Evolutionary conservation across 169 alveolate species (phyloP).

Genomic region (Amoebophrya sp.): DNA sequence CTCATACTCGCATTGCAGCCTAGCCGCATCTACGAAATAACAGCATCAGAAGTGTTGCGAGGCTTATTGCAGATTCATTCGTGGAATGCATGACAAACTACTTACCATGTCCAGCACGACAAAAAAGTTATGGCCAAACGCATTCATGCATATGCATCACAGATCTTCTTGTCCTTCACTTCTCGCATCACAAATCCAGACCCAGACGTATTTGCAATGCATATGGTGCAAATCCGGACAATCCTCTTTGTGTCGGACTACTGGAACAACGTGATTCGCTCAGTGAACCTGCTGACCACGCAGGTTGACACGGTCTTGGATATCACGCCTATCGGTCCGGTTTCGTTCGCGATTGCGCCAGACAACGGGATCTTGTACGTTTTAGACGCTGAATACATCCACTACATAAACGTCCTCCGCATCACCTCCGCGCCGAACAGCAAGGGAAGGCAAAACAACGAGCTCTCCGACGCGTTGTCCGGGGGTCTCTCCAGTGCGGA

Average conservation of each 20-base stretch:
- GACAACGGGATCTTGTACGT: conserved; percentile 4
- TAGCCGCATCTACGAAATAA: too few relatives aligned
- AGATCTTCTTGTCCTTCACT: too few relatives aligned
- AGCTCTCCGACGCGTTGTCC: not conserved
- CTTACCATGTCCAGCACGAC: too few relatives aligned
- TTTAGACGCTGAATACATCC: not conserved
- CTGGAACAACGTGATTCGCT: conserved; percentile 28
- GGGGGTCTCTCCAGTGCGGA: not conserved
- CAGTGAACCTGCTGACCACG: not conserved
- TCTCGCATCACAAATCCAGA: too few relatives aligned
- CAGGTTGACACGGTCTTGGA: conserved; percentile 26
- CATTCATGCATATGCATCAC: too few relatives aligned
- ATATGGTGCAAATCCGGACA: not conserved
- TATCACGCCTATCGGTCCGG: not conserved
- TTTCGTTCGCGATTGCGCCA: not conserved
- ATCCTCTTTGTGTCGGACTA: not conserved
- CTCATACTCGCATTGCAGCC: too few relatives aligned
- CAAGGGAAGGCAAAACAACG: not conserved
- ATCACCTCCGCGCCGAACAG: conserved; percentile 4
- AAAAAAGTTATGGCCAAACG: too few relatives aligned
- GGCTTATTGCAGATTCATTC: too few relatives aligned
- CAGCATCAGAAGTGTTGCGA: too few relatives aligned
- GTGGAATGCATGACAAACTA: too few relatives aligned
- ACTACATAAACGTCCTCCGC: not conserved
- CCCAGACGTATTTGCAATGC: too few relatives aligned